Base-by-base conservation (phyloP, 805 yeast species). In the Saccharomyces eubayanus region DNA sequence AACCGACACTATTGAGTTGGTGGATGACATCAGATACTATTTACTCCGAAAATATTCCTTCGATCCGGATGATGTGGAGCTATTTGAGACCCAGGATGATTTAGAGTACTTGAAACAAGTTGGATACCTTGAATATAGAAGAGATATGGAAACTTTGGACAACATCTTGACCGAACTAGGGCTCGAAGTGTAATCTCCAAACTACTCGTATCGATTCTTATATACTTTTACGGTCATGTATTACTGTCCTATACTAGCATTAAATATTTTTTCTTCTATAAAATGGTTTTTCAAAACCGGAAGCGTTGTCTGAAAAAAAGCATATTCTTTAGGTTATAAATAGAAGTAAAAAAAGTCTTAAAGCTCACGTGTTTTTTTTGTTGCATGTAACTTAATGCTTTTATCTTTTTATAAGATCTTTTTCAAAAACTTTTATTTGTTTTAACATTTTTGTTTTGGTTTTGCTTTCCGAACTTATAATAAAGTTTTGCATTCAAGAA, bases 1-100 rank as follows among this genome's bases (percentile, higher is more conserved):
- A 55, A 84, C 87, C 0, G 96, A 87, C 69, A 84, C 92, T 0
- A 84, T 87, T 62, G 96, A 87, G 61, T 71, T 87, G 59, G 74
- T 87, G 28, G 96, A 87, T 67, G 95, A 87, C 69, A 83, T 87
- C 10, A 73, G 90, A 57, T 87, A 77, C 66, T 84, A 82, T 58
- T 66, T 87, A 48, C 52, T 68, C 14, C 58, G 65, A 47, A 67
- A 65, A 48, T 62, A 68, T 51, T 61, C 62, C 8, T 54, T 69
- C 46, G 70, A 67, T 43, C 58, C 60, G 1, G 71, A 58, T 55
- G 70, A 65, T 48, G 47, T 63, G n/a, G 60, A 57, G n/a, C 51
- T 53, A 28, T 56, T 61, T 48, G 63, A 60, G 53, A 55, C 52
- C 12, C 62, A 62, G n/a, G 57, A 57, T 12, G 65, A 55, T 40